Conservation (phyloP, 768 basidiomycete species). For the Leccinellum rugosiceps region DNA sequence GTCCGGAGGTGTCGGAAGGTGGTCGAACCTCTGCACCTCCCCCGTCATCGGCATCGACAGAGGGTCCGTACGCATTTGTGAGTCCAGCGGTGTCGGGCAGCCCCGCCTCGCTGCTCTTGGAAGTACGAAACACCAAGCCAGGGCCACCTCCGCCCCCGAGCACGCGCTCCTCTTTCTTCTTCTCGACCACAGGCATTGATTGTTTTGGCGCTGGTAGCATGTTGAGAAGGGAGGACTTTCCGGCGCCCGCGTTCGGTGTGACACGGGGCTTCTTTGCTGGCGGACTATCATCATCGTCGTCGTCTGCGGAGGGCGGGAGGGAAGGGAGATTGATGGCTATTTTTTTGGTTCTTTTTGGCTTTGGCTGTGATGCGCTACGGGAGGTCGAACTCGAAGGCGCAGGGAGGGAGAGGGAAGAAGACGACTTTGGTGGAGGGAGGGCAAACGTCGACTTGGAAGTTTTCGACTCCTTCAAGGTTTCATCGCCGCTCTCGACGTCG, state of each 20-base stretch:
- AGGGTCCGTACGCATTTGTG: slow-evolving; percentile 23
- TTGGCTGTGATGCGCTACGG: slow-evolving; percentile 19
- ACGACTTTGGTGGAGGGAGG: slow-evolving; percentile 34
- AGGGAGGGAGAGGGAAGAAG: slow-evolving; percentile 29
- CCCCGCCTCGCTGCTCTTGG: slow-evolving; percentile 14
- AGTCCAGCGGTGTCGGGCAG: slow-evolving; percentile 11
- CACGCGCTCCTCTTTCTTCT: slow-evolving; percentile 45
- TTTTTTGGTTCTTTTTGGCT: slow-evolving; percentile 44
- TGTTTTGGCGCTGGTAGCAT: slow-evolving; percentile 77
- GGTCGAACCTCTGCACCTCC: not conserved
- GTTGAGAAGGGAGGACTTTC: slow-evolving; percentile 59
- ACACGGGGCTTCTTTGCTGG: slow-evolving; percentile 57
- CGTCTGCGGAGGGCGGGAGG: slow-evolving; percentile 33
- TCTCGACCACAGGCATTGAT: slow-evolving; percentile 37
- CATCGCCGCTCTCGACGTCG: slow-evolving; percentile 57
- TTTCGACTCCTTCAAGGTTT: slow-evolving; percentile 22
- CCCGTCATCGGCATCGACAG: slow-evolving; percentile 13
- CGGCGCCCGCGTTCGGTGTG: slow-evolving; percentile 45
- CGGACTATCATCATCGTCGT: slow-evolving; percentile 48
- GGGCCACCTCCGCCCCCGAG: slow-evolving; percentile 63
- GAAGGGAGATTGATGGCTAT: slow-evolving; percentile 38
- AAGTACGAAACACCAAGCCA: slow-evolving; percentile 56
- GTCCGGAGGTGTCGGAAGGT: not conserved
- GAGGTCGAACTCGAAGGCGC: slow-evolving; percentile 15
- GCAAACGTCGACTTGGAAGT: slow-evolving; percentile 33